phyloP scores from a whole-genome alignment of 805 yeast genomes.

The Pichia membranifaciens region DNA sequence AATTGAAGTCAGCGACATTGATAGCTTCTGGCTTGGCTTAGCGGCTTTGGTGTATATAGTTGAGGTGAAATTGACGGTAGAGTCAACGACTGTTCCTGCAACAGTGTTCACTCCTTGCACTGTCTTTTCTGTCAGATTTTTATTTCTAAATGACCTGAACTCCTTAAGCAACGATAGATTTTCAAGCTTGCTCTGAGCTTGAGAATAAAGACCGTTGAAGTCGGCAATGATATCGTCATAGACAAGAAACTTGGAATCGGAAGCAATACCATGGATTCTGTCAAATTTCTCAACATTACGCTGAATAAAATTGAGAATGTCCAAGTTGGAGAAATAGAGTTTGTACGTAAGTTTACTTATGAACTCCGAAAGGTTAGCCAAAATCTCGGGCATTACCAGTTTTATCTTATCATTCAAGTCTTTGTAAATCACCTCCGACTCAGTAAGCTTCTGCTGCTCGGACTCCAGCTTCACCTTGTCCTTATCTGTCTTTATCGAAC shows the following conservation, averaged over 20 bases:
- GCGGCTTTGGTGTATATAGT: slow-evolving; percentile 29
- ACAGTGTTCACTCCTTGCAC: slow-evolving; percentile 20
- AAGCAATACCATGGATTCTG: slow-evolving; percentile 30
- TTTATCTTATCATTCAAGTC: slow-evolving; percentile 37
- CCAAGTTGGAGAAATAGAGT: slow-evolving; percentile 34
- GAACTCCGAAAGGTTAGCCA: slow-evolving; percentile 44
- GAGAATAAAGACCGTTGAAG: slow-evolving; percentile 35
- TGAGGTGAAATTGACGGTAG: slow-evolving; percentile 27
- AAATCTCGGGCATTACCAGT: slow-evolving; percentile 40
- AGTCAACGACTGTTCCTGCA: slow-evolving; percentile 25
- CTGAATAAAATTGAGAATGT: slow-evolving; percentile 30
- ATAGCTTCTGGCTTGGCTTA: slow-evolving; percentile 26
- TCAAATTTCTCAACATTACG: slow-evolving; percentile 27
- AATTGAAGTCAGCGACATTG: slow-evolving; percentile 19
- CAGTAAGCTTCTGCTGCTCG: slow-evolving; percentile 30
- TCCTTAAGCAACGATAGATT: slow-evolving; percentile 33
- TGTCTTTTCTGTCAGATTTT: slow-evolving; percentile 32
- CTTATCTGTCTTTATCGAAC: slow-evolving; percentile 27
- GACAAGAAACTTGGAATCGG: slow-evolving; percentile 7
- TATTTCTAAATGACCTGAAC: slow-evolving; percentile 33
- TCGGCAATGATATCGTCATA: slow-evolving; percentile 33
- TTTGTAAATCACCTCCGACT: slow-evolving; percentile 28
- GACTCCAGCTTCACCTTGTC: slow-evolving; percentile 33
- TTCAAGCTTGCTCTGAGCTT: slow-evolving; percentile 35
- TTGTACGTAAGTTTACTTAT: slow-evolving; percentile 37